Base-by-base conservation (phyloP, 768 basidiomycete genomes). In the Mycena amicta region DNA sequence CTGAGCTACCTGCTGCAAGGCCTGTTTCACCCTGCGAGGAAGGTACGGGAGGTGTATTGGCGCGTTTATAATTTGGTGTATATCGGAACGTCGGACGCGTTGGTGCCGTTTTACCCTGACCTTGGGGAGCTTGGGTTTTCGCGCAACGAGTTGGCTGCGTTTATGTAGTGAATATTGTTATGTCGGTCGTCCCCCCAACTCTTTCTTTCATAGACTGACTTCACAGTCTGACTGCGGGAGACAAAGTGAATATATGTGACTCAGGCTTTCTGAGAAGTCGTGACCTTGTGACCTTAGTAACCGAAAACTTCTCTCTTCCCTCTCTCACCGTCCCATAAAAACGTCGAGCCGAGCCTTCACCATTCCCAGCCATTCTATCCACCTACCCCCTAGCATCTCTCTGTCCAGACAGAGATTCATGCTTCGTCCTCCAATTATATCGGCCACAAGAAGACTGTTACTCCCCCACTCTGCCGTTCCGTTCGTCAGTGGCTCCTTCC, bases 11-110 rank as follows among this genome's bases (percentile, higher is more conserved):
- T 92, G 43, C 77, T 98, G 12, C 95, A 97, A 70, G 97, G 97
- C 3, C 77, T 99, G 50, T 98, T 95, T 85, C 97, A 99, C 66
- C 97, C 97, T 0, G 95, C 96, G 3, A 80, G 97, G 61, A 95
- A 96, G 73, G 96, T 99, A 23, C 85, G 96, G 52, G 97, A 98
- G 78, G 93, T 95, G 2, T 98, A 98, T 71, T 98, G 96, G 96
- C 85, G 93, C 39, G 77, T 96, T 57, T 99, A 98, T 77, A 97
- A 96, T 74, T 86, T 92, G 30, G 75, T 97, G 50, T 97, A 98
- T 70, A 83, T 97, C 37, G 95, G 95, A 26, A 90, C 93, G 1
- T 70, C 85, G 46, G 96, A 98, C 69, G 87, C 96, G 8, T 80
- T 98, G 75, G 95, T 98, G 3, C 43, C 43, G 43, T 45, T 45